Percentiles rank a stretch among this genome's conserved stretches.
phyloP scores from a whole-genome alignment of 1,139 yeast genomes.

The Pneumocystis carinii region DNA sequence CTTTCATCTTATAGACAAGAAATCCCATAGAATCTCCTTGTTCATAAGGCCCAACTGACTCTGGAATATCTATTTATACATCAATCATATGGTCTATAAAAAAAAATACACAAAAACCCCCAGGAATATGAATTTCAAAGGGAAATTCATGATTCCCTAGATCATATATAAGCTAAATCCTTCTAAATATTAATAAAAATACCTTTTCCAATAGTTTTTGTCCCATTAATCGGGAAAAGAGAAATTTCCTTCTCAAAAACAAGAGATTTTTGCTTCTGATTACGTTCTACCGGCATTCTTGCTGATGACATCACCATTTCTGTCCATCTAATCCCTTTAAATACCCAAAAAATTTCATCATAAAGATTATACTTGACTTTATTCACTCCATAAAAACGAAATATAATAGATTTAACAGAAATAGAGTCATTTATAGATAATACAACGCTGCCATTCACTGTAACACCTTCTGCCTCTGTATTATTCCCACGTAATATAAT shows the following conservation, averaged over 20 bases:
- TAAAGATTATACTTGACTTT: constrained; percentile 29
- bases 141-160: constrained; percentile 86
- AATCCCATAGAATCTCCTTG: neutral
- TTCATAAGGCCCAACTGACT: constrained; percentile 37
- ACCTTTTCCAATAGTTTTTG: constrained; percentile 16
- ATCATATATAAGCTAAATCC: neutral
- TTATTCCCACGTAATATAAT: constrained; percentile 65
- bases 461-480: constrained; percentile 62
- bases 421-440: constrained; percentile 65
- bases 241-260: constrained; percentile 72
- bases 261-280: constrained; percentile 40
- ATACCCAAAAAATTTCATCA: neutral
- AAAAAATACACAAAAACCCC: constrained; percentile 22
- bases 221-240: constrained; percentile 34
- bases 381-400: constrained; percentile 52
- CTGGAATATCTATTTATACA: constrained; percentile 39
- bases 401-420: constrained; percentile 44
- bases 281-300: constrained; percentile 6
- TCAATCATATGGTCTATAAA: no score
- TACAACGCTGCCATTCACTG: constrained; percentile 63
- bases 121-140: constrained; percentile 72
- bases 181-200: constrained; percentile 12
- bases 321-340: constrained; percentile 4
- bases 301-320: constrained; percentile 3
- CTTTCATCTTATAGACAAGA: neutral